Conservation (phyloP, 345 rosid genomes). For the Eucalyptus marginata region DNA sequence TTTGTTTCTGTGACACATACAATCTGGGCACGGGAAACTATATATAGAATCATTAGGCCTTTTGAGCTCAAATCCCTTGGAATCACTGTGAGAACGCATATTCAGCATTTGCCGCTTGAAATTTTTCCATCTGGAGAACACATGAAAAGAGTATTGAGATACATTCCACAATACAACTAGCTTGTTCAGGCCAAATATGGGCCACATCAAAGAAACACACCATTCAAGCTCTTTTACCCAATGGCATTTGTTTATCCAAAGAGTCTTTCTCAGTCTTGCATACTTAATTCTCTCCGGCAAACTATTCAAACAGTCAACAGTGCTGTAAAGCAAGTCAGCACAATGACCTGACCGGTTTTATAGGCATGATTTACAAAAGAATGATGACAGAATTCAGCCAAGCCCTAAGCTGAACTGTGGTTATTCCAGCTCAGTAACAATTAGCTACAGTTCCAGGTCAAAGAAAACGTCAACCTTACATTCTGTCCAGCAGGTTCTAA, state of each 20-base stretch:
- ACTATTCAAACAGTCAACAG: background rate
- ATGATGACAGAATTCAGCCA: background rate
- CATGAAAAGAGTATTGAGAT: background rate
- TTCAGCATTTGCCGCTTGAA: constrained; percentile 84
- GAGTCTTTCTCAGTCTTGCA: background rate
- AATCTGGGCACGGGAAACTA: constrained; percentile 94
- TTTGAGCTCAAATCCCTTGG: constrained; percentile 87
- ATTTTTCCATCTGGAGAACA: constrained; percentile 68
- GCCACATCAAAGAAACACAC: background rate
- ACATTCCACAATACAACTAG: background rate
- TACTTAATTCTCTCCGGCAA: background rate
- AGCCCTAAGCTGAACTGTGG: background rate
- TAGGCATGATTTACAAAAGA: background rate
- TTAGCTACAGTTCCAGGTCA: background rate
- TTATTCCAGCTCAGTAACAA: background rate
- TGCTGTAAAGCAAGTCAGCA: background rate
- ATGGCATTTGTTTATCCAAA: background rate
- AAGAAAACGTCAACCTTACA: background rate
- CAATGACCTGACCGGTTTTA: background rate
- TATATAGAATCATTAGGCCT: constrained; percentile 79
- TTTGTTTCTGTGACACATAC: constrained; percentile 80
- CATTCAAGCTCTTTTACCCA: background rate
- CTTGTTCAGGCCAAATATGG: background rate
- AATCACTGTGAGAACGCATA: constrained; percentile 90
- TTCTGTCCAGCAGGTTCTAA: background rate